A percentile compares a stretch with the other conserved stretches of the same genome.
phyloP scores from a whole-genome alignment of 768 basidiomycete species.

The Auriscalpium orientale region DNA sequence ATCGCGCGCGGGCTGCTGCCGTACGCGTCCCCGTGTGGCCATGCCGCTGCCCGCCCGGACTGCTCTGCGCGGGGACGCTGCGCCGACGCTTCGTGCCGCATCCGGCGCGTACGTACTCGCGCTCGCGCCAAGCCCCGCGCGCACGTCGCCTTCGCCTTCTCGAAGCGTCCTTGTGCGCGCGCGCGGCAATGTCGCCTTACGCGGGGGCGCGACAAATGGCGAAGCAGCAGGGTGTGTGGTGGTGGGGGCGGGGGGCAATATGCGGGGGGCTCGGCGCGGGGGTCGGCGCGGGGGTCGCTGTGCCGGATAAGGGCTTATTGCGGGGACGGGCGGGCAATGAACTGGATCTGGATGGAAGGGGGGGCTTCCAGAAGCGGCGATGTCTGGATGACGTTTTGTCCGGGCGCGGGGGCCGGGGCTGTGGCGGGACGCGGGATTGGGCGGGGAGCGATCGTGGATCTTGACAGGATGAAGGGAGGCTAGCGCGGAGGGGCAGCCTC shows the following conservation, averaged over 20 bases:
- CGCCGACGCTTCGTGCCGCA: conserved; percentile 3
- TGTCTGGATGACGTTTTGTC: conserved; percentile 19
- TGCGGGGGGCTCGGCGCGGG: conserved; percentile 3
- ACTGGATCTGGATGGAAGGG: conserved; percentile 5
- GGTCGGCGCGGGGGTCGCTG: conserved; percentile 1
- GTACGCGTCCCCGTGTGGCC: too few species aligned
- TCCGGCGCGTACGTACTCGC: conserved; percentile 1
- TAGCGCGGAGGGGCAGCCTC: conserved; percentile 10
- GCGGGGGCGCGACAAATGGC: too few species aligned
- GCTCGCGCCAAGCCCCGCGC: too few species aligned
- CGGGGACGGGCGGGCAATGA: not conserved
- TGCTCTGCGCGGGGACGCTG: not conserved
- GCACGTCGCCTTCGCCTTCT: too few species aligned
- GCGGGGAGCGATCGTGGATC: not conserved
- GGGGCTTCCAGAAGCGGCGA: conserved; percentile 15
- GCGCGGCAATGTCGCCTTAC: too few species aligned
- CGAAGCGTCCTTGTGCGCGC: too few species aligned
- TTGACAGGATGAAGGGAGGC: conserved; percentile 7
- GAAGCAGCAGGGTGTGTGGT: too few species aligned
- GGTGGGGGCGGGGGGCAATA: conserved; percentile 13
- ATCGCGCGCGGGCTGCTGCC: not conserved
- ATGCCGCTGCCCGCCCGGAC: too few species aligned
- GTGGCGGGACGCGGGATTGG: conserved; percentile 14
- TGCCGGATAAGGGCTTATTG: conserved; percentile 17
- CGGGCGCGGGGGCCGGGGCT: conserved; percentile 19